phyloP scores from a whole-genome alignment of 441 rosid genomes.

The Mallotus repandus region DNA sequence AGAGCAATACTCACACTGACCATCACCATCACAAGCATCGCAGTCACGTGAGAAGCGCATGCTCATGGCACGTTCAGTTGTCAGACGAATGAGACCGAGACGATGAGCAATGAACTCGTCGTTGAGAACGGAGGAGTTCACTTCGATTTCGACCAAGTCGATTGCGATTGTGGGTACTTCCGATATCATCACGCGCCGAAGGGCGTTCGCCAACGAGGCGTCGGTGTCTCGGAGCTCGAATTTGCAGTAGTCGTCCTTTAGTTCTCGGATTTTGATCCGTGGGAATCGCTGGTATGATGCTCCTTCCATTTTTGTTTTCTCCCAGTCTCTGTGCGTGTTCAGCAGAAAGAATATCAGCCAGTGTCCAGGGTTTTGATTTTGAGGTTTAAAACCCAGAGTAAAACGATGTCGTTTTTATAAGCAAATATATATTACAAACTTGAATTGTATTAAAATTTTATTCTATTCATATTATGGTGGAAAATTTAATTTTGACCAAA shows the following conservation, averaged over 20 bases:
- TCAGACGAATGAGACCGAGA: constrained; percentile 84
- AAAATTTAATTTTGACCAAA: too few species aligned
- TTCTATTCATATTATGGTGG: too few species aligned
- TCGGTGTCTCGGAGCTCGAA: constrained; percentile 96
- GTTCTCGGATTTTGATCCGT: constrained; percentile 68
- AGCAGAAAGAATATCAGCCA: too few species aligned
- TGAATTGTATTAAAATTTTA: too few species aligned
- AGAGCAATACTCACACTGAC: constrained; percentile 97
- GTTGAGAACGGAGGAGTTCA: constrained; percentile 87
- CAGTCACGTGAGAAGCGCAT: constrained; percentile 98
- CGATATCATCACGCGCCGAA: constrained; percentile 93
- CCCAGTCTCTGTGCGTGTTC: too few species aligned
- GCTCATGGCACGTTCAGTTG: constrained; percentile 82
- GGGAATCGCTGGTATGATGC: constrained; percentile 88
- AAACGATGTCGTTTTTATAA: too few species aligned
- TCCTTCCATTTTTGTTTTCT: constrained; percentile 48
- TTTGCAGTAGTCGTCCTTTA: constrained; percentile 74
- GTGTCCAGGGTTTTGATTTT: too few species aligned
- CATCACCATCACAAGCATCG: constrained; percentile 94
- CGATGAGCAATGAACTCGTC: constrained; percentile 98
- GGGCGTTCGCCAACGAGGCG: constrained; percentile 89
- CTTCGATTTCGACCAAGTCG: constrained; percentile 92
- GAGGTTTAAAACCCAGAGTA: too few species aligned
- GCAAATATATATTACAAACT: too few species aligned
- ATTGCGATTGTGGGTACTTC: constrained; percentile 95